Evolutionary conservation across 257 asterid species (phyloP), one percentile per base, ranked within the genome.

Genomic region (Solanum virginianum): DNA sequence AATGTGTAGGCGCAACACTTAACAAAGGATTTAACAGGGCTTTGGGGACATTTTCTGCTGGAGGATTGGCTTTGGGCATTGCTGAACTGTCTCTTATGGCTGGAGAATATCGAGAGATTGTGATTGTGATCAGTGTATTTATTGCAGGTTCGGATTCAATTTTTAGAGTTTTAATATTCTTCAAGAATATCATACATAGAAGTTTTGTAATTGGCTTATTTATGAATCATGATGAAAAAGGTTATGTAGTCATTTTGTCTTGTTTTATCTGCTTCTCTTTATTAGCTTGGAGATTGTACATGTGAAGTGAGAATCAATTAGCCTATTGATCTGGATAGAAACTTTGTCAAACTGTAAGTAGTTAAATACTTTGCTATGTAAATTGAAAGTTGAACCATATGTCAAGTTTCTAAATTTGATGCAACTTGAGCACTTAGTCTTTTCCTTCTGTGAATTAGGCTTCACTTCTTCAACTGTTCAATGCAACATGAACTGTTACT

Each of bases 61-160:
- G 92, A 63, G 91, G 87, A 43, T 83, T 89, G 43, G 87, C 93
- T 71, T 65, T 91, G 84, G 90, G 90, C 47, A 88, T 88, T 71
- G 93, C 91, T 41, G 85, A 89, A 80, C 71, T 91, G 16, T 89
- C 93, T 17, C 12, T 82, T 32, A 85, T 82, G 75, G 92, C 94
- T 49, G 97, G 98, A 32, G 26, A 55, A 39, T 84, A 53, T 20
- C 97, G 89, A 88, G 98, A 95, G 90, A 81, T 93, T 71, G 85
- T 92, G 24, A 85, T 93, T 49, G 94, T 95, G 22, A 16, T 95
- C 90, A 92, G 90, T 92, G 90, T 94, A 87, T 95, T 94, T 75
- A 74, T 95, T 85, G 96, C 99, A 84, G 98, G 97, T 94, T 60
- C 24, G 49, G 65, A 69, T 68, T 47, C 55, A 71, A 20, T 53